Percentiles rank a stretch among this genome's conserved stretches.
Conservation (phyloP, 2,329 filamentous ascomycete species). For the Cordyceps cateniannulata region DNA sequence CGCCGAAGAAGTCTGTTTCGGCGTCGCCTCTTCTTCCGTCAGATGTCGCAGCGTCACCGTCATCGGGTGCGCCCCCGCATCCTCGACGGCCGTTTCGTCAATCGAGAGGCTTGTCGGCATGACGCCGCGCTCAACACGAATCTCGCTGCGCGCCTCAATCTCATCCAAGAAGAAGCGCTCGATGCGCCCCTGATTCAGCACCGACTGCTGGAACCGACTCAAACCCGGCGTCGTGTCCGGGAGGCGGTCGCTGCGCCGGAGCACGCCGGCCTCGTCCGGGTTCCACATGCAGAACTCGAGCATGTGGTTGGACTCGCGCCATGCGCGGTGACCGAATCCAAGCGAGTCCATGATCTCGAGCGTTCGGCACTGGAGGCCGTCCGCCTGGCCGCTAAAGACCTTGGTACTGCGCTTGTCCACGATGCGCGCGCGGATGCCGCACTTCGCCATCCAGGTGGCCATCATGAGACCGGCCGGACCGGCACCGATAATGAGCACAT, state of each 20-base stretch:
- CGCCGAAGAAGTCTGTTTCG: conserved; percentile 26
- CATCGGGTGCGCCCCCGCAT: conserved; percentile 52
- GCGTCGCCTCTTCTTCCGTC: conserved; percentile 50
- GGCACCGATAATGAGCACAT: conserved; percentile 40
- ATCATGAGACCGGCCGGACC: conserved; percentile 39
- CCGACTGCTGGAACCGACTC: conserved; percentile 57
- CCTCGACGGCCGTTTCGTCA: conserved; percentile 42
- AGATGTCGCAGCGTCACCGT: conserved; percentile 52
- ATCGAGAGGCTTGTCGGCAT: conserved; percentile 50
- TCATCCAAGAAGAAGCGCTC: conserved; percentile 61
- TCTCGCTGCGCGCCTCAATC: conserved; percentile 31
- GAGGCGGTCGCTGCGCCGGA: conserved; percentile 54
- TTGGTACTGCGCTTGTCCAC: conserved; percentile 17
- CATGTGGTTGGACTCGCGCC: conserved; percentile 63
- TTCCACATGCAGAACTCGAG: conserved; percentile 56
- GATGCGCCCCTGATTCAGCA: conserved; percentile 65
- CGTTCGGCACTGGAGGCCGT: conserved; percentile 53
- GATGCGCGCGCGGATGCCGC: conserved; percentile 15
- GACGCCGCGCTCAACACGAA: conserved; percentile 53
- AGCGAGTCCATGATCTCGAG: conserved; percentile 69
- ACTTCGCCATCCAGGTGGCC: conserved; percentile 33
- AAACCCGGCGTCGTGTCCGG: conserved; percentile 56
- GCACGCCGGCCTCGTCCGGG: conserved; percentile 49
- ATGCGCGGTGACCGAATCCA: conserved; percentile 55
- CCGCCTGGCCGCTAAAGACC: conserved; percentile 33